Evolutionary conservation across 768 basidiomycete genomes (phyloP).

Genomic region (Mycena vulgaris): DNA sequence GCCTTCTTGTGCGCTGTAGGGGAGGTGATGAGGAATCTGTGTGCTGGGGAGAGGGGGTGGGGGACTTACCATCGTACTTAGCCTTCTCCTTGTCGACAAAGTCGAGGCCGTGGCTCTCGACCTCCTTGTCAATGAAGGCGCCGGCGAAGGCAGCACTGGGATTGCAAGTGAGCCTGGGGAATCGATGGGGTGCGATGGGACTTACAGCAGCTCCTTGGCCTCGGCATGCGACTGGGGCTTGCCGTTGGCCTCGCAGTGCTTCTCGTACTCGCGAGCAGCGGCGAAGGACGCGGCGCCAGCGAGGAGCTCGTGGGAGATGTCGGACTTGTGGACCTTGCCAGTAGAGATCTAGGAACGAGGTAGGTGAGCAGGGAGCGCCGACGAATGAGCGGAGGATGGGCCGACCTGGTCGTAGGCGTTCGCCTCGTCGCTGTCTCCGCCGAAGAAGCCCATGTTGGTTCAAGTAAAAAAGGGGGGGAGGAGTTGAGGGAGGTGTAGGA

Average conservation of each 20-base stretch:
- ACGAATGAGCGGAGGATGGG: not conserved
- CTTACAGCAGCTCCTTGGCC: constrained; percentile 64
- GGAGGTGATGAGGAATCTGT: not conserved
- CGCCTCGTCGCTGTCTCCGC: constrained; percentile 39
- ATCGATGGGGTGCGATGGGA: not conserved
- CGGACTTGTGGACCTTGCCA: constrained; percentile 60
- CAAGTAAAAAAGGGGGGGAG: not conserved
- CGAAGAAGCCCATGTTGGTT: constrained; percentile 40
- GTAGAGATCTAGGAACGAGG: constrained; percentile 45
- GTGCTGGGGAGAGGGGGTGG: not conserved
- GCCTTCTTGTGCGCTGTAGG: constrained; percentile 35
- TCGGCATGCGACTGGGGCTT: constrained; percentile 57
- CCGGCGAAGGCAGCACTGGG: constrained; percentile 43
- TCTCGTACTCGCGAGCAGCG: constrained; percentile 17
- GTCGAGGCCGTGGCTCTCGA: constrained; percentile 71
- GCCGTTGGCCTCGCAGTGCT: constrained; percentile 62
- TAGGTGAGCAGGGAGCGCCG: not conserved
- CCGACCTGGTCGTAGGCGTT: constrained; percentile 41
- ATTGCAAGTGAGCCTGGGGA: not conserved
- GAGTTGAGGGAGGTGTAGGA: constrained; percentile 6
- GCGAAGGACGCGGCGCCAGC: constrained; percentile 69
- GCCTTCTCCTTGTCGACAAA: constrained; percentile 60
- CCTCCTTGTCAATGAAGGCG: constrained; percentile 58
- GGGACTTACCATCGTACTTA: constrained; percentile 53
- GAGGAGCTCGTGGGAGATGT: constrained; percentile 68